Evolutionary conservation across 805 yeast genomes (phyloP).

Genomic region (Starmera amethionina): DNA sequence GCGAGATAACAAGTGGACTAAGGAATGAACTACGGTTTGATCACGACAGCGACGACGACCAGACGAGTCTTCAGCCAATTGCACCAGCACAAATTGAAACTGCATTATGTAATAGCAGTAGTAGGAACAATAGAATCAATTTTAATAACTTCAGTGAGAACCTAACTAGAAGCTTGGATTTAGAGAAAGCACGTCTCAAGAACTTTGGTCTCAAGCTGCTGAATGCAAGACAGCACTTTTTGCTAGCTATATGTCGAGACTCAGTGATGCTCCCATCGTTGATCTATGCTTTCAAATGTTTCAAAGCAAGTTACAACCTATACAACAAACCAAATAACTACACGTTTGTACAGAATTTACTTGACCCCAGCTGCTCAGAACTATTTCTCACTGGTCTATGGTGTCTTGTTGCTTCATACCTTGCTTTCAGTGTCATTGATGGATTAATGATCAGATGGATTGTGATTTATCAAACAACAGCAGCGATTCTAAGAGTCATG

Average conservation of each 20-base stretch:
- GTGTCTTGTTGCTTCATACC: constrained; percentile 83
- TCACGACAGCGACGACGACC: neutral
- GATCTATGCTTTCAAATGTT: constrained; percentile 39
- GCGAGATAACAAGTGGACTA: too few relatives aligned
- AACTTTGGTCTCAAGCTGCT: constrained; percentile 59
- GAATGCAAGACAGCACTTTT: constrained; percentile 66
- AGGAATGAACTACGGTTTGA: neutral
- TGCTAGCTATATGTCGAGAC: constrained; percentile 71
- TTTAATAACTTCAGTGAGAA: too few relatives aligned
- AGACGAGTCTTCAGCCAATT: neutral
- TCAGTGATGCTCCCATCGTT: constrained; percentile 63
- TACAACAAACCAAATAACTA: neutral
- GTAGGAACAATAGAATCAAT: neutral
- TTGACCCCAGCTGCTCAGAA: constrained; percentile 65
- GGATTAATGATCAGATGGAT: constrained; percentile 92
- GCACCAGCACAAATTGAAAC: neutral
- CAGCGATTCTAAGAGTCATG: constrained; percentile 79
- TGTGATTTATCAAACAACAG: constrained; percentile 78
- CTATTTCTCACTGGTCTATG: constrained; percentile 79
- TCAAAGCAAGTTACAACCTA: constrained; percentile 8
- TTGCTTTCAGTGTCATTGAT: constrained; percentile 76
- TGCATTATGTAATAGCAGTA: neutral
- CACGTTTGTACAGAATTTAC: constrained; percentile 19
- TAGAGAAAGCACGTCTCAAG: constrained; percentile 25
- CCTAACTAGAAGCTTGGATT: too few relatives aligned